A percentile compares a stretch with the other conserved stretches of the same genome.
Evolutionary conservation across 495 filamentous ascomycete genomes (phyloP).

Genomic region (Tuber magnatum): DNA sequence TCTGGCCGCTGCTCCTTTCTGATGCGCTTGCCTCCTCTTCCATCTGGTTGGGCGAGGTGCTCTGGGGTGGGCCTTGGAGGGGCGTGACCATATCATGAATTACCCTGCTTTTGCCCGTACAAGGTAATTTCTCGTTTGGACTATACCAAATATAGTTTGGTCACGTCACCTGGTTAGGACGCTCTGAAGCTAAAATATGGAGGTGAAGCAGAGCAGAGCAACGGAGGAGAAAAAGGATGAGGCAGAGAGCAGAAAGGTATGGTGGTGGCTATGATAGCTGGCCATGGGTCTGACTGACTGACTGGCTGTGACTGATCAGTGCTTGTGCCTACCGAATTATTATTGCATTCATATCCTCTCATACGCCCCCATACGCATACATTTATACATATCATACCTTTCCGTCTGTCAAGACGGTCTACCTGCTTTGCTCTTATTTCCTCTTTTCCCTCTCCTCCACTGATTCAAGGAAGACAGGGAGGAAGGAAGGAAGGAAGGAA

Average conservation of each 20-base stretch:
- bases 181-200: not conserved
- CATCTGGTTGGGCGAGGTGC: not conserved
- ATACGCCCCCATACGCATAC: not conserved
- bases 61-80: not conserved
- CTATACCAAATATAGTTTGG: constrained; percentile 31
- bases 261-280: not conserved
- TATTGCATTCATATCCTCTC: not conserved
- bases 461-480: constrained; percentile 5
- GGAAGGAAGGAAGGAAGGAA: not conserved
- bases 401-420: constrained; percentile 21
- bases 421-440: constrained; percentile 26
- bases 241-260: not conserved
- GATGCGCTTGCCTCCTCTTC: not conserved
- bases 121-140: constrained; percentile 34
- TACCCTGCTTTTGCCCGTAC: constrained; percentile 37
- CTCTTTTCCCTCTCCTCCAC: constrained; percentile 9
- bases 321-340: not conserved
- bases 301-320: not conserved
- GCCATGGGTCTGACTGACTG: not conserved
- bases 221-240: not conserved
- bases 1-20: not conserved
- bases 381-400: not conserved
- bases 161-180: constrained; percentile 1
- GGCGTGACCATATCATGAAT: constrained; percentile 30
- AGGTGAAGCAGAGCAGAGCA: constrained; percentile 4